Evolutionary conservation across 768 basidiomycete species (phyloP), one percentile per base, ranked within the genome.

Genomic region (Boletus bicolor): DNA sequence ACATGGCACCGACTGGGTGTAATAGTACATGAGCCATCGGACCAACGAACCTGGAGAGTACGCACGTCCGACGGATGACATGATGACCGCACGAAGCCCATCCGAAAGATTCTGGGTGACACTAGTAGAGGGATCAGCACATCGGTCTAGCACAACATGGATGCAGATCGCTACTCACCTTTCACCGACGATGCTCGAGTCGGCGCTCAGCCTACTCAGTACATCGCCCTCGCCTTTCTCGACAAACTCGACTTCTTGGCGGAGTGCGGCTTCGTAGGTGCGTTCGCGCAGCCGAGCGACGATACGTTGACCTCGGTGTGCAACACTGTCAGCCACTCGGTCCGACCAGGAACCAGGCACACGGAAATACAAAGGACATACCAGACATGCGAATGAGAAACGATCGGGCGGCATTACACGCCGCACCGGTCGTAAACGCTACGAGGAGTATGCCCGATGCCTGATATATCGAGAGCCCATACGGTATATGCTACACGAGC

Each of bases 201-300:
- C 96, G 1, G 87, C 88, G 54, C 90, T 93, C 34, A 98, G 77
- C 53, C 96, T 77, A 70, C 93, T 95, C 43, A 98, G 76, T 9
- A 97, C 90, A 68, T 99, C 96, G 8, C 96, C 96, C 58, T 95
- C 93, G 2, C 92, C 92, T 37, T 82, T 82, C 69, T 97, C 95
- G 7, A 95, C 91, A 69, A 86, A 95, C 69, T 96, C 93, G 28
- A 96, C 87, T 70, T 98, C 95, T 71, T 97, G 93, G 50, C 78
- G 80, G 7, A 98, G 77, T 3, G 93, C 83, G n/a, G 91, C 89
- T 7, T 80, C 75, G 68, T 93, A 98, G 17, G 89, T 91, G 46
- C 82, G 78, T 72, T 94, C 85, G 30, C 95, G 83, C 36, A 93
- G 76, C 10, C 93, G 79, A 5, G 91, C 92, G 35, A 99, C 89